These are phyloP conservation scores for Suillus weaverae DNA, from an alignment of 768 basidiomycete genomes.

Conservation along the genomic window DNA sequence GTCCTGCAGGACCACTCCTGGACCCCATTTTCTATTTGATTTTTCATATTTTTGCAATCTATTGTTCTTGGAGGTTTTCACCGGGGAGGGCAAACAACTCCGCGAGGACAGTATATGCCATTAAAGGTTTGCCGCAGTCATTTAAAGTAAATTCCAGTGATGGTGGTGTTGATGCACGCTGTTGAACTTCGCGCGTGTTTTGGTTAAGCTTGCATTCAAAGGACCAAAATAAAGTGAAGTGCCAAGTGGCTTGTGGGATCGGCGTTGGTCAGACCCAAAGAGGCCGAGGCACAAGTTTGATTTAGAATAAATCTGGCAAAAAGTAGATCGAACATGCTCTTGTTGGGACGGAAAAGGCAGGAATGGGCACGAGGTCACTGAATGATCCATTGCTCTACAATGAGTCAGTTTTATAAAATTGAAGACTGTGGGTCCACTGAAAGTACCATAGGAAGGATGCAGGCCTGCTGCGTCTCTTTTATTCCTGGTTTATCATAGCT, in stretches of 20 bases:
- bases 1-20: background rate
- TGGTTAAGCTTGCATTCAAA: background rate
- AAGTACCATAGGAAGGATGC: background rate
- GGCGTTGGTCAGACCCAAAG: background rate
- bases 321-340: conserved; percentile 18
- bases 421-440: background rate
- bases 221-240: background rate
- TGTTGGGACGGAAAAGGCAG: conserved; percentile 26
- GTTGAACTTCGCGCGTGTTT: too few relatives aligned
- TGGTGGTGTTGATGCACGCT: background rate
- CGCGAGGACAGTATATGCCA: conserved; percentile 31
- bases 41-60: background rate
- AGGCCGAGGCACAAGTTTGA: background rate
- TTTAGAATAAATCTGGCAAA: background rate
- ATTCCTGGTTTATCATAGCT: conserved; percentile 4
- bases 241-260: conserved; percentile 2
- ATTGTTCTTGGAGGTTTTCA: conserved; percentile 10
- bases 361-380: conserved; percentile 15
- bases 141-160: conserved; percentile 8
- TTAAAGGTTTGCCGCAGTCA: conserved; percentile 14
- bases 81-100: conserved; percentile 16
- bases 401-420: background rate
- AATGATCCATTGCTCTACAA: conserved; percentile 12
- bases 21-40: conserved; percentile 3
- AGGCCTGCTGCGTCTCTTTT: background rate